Conservation (phyloP, 768 basidiomycete species). For the Lactarius evosmus region DNA sequence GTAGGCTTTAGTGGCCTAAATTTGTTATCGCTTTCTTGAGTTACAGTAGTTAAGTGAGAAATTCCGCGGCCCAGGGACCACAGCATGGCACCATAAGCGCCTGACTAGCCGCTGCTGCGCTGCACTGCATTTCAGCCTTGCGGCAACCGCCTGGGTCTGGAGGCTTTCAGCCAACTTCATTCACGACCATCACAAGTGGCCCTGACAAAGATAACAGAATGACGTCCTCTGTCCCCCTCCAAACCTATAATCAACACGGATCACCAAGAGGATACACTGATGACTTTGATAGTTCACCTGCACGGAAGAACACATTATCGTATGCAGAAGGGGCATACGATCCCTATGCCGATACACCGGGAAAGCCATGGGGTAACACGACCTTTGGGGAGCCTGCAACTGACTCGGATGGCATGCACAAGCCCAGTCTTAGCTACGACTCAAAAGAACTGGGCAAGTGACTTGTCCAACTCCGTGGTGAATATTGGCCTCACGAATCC, state of each 20-base stretch:
- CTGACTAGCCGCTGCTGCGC: not conserved
- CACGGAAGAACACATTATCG: constrained; percentile 16
- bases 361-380: constrained; percentile 3
- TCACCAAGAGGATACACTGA: constrained; percentile 1
- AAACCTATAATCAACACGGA: constrained; percentile 2
- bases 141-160: not conserved
- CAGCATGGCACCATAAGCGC: not conserved
- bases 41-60: not conserved
- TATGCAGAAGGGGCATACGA: constrained; percentile 11
- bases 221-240: constrained; percentile 29
- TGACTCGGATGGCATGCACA: constrained; percentile 3
- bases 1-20: not conserved
- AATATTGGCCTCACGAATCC: not conserved
- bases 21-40: not conserved
- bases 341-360: constrained; percentile 15
- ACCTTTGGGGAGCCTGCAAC: not conserved
- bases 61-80: not conserved
- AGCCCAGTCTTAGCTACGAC: constrained; percentile 12
- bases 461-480: too few relatives aligned
- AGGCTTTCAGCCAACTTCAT: constrained; percentile 11
- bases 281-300: not conserved
- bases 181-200: constrained; percentile 23
- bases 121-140: constrained; percentile 13
- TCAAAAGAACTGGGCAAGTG: constrained; percentile 18
- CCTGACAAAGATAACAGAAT: constrained; percentile 41